These are phyloP conservation scores for Fusarium nematophilum DNA, from an alignment of 2,329 filamentous ascomycete species.

Conservation along the genomic window DNA sequence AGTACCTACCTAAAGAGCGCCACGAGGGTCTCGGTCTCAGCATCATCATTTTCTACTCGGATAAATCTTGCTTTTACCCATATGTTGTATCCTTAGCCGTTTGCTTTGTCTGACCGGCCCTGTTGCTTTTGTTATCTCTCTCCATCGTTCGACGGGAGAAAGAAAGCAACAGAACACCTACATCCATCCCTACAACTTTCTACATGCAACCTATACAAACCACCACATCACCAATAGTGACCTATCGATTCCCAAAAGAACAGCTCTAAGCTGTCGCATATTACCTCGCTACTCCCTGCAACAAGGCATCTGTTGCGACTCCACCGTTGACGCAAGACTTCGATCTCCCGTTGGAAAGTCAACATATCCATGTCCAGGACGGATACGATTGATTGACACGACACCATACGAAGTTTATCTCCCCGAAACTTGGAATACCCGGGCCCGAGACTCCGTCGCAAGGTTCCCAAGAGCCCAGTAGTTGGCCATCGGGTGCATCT, in stretches of 20 bases:
- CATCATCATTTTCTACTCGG: conserved; percentile 34
- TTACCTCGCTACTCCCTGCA: conserved; percentile 19
- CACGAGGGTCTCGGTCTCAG: conserved; percentile 27
- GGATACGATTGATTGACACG: conserved; percentile 20
- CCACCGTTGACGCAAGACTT: conserved; percentile 26
- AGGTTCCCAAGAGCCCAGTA: conserved; percentile 16
- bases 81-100: not conserved
- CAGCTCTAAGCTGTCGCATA: conserved; percentile 2
- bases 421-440: conserved; percentile 16
- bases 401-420: conserved; percentile 12
- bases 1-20: conserved; percentile 30
- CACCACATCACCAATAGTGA: not conserved
- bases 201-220: conserved; percentile 14
- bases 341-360: conserved; percentile 9
- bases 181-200: conserved; percentile 10
- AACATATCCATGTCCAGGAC: conserved; percentile 23
- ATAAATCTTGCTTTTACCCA: conserved; percentile 39
- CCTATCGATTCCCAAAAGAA: not conserved
- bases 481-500: conserved; percentile 12
- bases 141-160: not conserved
- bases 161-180: not conserved
- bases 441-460: conserved; percentile 6
- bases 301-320: conserved; percentile 12
- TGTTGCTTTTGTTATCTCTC: not conserved
- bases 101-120: not conserved